Conservation (phyloP, 2,329 filamentous ascomycete genomes). For the Aspergillus novofumigatus region DNA sequence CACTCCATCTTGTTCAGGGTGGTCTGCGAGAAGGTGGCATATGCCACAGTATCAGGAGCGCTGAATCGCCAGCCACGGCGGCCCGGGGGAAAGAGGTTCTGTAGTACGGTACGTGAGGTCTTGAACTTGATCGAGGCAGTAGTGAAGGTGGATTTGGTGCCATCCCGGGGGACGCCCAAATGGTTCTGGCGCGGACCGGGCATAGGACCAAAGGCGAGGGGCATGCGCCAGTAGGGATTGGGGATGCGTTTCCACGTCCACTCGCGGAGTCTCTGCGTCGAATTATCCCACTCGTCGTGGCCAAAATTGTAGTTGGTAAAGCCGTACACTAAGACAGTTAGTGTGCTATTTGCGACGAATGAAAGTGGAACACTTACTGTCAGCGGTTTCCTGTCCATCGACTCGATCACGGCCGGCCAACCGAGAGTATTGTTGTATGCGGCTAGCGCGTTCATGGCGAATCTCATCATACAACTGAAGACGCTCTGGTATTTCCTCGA, state of each 20-base stretch:
- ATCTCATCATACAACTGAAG: constrained; percentile 56
- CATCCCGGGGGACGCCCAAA: constrained; percentile 9
- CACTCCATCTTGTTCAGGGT: constrained; percentile 52
- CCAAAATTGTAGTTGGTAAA: constrained; percentile 52
- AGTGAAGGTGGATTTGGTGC: constrained; percentile 33
- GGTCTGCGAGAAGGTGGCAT: constrained; percentile 39
- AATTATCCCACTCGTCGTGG: constrained; percentile 56
- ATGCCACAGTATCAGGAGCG: constrained; percentile 40
- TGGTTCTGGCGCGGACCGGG: constrained; percentile 40
- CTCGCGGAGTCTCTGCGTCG: constrained; percentile 47
- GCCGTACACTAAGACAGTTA: constrained; percentile 27
- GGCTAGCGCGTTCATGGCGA: constrained; percentile 52
- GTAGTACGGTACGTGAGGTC: constrained; percentile 45
- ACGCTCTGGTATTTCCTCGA: constrained; percentile 48
- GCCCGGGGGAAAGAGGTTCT: constrained; percentile 44
- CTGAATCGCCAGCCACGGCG: constrained; percentile 37
- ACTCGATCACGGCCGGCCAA: constrained; percentile 41
- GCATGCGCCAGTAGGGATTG: constrained; percentile 43
- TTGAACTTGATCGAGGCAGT: constrained; percentile 49
- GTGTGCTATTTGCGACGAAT: not conserved
- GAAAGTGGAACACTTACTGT: not conserved
- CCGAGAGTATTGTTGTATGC: constrained; percentile 49
- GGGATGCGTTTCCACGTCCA: constrained; percentile 42
- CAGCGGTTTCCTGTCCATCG: not conserved
- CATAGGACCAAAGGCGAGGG: constrained; percentile 44